Evolutionary conservation across 2,329 filamentous ascomycete species (phyloP), one percentile per base, ranked within the genome.

Genomic region (Aureobasidium sp.): DNA sequence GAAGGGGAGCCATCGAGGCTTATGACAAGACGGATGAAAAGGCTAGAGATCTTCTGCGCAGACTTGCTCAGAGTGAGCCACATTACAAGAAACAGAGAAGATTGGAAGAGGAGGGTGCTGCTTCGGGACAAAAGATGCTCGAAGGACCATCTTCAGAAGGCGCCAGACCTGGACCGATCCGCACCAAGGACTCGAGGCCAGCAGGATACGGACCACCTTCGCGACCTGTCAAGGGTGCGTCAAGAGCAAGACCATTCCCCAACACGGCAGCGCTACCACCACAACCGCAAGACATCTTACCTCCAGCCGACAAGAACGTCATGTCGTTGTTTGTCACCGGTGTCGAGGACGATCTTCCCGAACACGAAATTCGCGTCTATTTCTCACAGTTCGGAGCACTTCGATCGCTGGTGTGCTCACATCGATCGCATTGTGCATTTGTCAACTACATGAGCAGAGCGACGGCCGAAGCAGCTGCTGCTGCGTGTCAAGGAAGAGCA

Each of bases 1-100:
- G 93, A 2, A 79, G 87, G 58, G 88, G 85, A 6, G 72, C 68
- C 14, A 77, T 88, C 7, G 93, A 97, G 66, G 90, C 88, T 60
- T 97, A 96, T 66, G 90, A 95, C 58, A 95, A 96, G 77, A 93
- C 91, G 1, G 93, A 98, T 63, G 91, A 97, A 66, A 97, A 97
- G 71, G 93, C 90, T 2, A 80, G 91, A 54, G 93, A 98, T 61
- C 73, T 98, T 11, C 69, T 98, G 55, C 79, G 88, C 59, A 78
- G 89, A 51, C 73, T 98, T 39, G 94, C 94, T 4, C 86, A 87
- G 59, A 96, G 89, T 67, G 91, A 97, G 66, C 93, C 93, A 0
- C 97, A 97, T 68, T 94, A 95, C 69, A 85, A 90, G 64, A 94
- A 93, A 64, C 88, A 90, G 51, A 80, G 88, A 57, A 74, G 85